Percentiles rank a stretch among this genome's conserved stretches.
These are phyloP conservation scores for Cymbopogon citratus DNA, from an alignment of 176 grass and related monocot species.

Conservation along the genomic window DNA sequence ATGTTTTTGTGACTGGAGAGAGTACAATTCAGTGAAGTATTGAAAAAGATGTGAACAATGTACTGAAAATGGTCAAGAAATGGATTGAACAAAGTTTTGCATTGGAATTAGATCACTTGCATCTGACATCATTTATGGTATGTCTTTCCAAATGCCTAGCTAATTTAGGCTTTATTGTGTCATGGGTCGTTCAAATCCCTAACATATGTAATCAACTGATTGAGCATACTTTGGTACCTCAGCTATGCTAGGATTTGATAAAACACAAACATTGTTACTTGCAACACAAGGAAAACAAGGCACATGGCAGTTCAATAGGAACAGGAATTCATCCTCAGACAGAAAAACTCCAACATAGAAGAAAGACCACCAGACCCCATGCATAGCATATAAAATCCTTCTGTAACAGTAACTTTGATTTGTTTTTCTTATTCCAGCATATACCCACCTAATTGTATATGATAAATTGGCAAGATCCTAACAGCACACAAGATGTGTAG, in stretches of 20 bases:
- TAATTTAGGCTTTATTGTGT: neutral
- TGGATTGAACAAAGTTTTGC: neutral
- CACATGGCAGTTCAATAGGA: neutral
- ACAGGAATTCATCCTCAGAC: neutral
- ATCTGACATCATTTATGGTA: neutral
- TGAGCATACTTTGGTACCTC: neutral
- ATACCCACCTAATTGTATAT: neutral
- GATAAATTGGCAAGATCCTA: neutral
- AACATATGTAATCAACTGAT: neutral
- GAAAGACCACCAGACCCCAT: neutral
- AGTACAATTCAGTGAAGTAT: neutral
- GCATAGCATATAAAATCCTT: neutral
- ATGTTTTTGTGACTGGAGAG: neutral
- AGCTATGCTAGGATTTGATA: constrained; percentile 5
- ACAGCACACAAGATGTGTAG: neutral
- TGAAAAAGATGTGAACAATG: neutral
- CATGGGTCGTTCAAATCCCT: neutral
- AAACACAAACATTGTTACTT: neutral
- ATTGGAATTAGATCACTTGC: neutral
- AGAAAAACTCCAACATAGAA: neutral
- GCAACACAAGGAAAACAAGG: neutral
- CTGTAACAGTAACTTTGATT: neutral
- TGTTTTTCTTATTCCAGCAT: neutral
- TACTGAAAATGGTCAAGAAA: neutral
- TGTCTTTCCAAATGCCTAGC: neutral